Base-by-base conservation (phyloP, 176 grass and related monocot species). In the Lolium multiflorum region DNA sequence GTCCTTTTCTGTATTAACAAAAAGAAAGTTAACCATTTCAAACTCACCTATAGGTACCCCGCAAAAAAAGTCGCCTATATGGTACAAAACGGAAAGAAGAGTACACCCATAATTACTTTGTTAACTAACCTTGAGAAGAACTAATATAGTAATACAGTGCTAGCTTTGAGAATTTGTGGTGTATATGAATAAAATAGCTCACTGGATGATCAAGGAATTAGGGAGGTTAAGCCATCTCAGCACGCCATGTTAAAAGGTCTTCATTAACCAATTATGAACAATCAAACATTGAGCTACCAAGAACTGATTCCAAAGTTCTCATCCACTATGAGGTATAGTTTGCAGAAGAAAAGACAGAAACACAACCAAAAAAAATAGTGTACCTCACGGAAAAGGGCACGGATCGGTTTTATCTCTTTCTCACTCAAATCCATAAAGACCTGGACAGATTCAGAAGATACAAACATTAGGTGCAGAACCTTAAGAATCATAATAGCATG, bases 401-500 rank as follows among this genome's bases (percentile, higher is more conserved):
- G 89, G 38, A 95, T 89, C 75, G 92, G 87, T 86, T 82, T 95
- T 75, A 94, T 64, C 38, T 98, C 96, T 79, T 92, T 98, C 61
- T 98, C 96, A 72, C 88, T 91, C 86, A 95, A 89, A 86, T 95
- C 91, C 51, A 98, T 73, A 83, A 95, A 98, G n/a, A 92, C 89
- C 93, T 98, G 88, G 52, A 89, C 81, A 86, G 73, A n/a, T 88
- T 73, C 15, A 28, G 1, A 78, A 80, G 25, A 84, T 28, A 73
- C 65, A 18, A 82, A 11, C 35, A 82, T 79, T 82, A 84, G 37
- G 35, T 56, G 4, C 22, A 71, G 39, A 81, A 81, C 44, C 12
- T 65, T 57, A 82, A 82, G 28, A 82, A 69, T 51, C 76, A 66
- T 24, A 83, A 18, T 6, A 43, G 46, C 14, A 78, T 25, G 60